Evolutionary conservation across 805 yeast species (phyloP), one percentile per base, ranked within the genome.

Genomic region (Limtongozyma cylindracea): DNA sequence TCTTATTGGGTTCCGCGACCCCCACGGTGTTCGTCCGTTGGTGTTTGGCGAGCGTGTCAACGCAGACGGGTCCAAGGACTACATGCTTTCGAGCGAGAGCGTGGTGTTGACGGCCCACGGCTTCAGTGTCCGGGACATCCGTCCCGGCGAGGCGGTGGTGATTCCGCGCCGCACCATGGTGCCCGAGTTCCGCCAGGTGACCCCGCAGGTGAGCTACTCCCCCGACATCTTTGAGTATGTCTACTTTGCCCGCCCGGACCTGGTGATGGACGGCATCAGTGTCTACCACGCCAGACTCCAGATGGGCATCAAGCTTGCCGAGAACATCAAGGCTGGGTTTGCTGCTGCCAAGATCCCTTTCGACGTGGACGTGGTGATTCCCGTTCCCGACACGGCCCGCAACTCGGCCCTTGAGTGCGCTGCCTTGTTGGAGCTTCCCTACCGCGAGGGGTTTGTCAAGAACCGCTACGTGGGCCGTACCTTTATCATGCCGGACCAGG

Each of bases 321-420:
- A 57, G 23, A 72, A 66, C 37, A 71, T 88, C 29, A 31, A 43
- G 13, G 29, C 40, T 11, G 53, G 61, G 26, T 31, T 38, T 12
- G 52, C 53, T 25, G 28, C 31, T 26, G 28, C 32, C 20, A 64
- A 57, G 18, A 47, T 53, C 11, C 55, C 56, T 21, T 44, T 50
- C 19, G 62, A 62, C 27, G 70, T 88, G 25, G 98, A 88, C 37
- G 98, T 84, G 21, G 92, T 88, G 18, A 77, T 88, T 26, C 95
- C 98, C 2, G 98, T 88, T 9, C 98, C 98, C 8, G 98, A 88
- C 43, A 88, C 98, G 6, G 70, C 96, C n/a, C 64, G 96, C 46
- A 82, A 91, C 19, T 70, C 93, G 12, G 96, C 96, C 1, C 47
- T 82, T 28, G 88, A 88, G 40, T 72, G 92, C 46, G 84, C 96